A percentile compares a stretch with the other conserved stretches of the same genome.
Conservation (phyloP, 305 asterid genomes). For the Ajuga reptans region DNA sequence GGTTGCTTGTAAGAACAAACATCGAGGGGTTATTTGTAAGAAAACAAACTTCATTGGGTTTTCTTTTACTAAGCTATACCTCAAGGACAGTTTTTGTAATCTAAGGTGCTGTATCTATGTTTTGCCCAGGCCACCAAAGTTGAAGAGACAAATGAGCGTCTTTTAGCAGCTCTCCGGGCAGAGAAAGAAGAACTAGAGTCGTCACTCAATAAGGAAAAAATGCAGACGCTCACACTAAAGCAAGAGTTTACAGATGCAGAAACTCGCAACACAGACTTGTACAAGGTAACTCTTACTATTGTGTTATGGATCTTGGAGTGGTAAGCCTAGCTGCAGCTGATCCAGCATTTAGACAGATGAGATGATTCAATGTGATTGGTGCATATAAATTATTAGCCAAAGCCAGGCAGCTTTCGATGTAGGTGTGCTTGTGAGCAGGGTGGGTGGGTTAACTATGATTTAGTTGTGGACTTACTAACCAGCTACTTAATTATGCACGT, state of each 20-base stretch:
- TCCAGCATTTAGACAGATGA: background rate
- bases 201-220: slow-evolving; percentile 64
- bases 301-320: slow-evolving; percentile 14
- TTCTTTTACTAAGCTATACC: too few species aligned
- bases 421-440: too few species aligned
- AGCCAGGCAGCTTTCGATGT: too few species aligned
- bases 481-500: background rate
- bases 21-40: too few species aligned
- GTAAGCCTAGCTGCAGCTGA: background rate
- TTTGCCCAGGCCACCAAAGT: slow-evolving; percentile 46
- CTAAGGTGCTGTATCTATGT: slow-evolving; percentile 13
- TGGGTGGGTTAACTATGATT: too few species aligned
- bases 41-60: too few species aligned
- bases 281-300: slow-evolving; percentile 54
- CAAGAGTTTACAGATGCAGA: slow-evolving; percentile 66
- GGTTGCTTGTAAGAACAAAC: too few species aligned
- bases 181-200: slow-evolving; percentile 75
- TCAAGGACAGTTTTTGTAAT: too few species aligned
- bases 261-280: slow-evolving; percentile 61
- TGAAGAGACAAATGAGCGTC: slow-evolving; percentile 53
- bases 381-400: background rate
- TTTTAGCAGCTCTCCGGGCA: slow-evolving; percentile 49
- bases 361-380: background rate
- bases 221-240: slow-evolving; percentile 54
- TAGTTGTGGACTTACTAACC: too few species aligned